Evolutionary conservation across 1,139 yeast genomes (phyloP).

Genomic region (Taiozyma sp.): DNA sequence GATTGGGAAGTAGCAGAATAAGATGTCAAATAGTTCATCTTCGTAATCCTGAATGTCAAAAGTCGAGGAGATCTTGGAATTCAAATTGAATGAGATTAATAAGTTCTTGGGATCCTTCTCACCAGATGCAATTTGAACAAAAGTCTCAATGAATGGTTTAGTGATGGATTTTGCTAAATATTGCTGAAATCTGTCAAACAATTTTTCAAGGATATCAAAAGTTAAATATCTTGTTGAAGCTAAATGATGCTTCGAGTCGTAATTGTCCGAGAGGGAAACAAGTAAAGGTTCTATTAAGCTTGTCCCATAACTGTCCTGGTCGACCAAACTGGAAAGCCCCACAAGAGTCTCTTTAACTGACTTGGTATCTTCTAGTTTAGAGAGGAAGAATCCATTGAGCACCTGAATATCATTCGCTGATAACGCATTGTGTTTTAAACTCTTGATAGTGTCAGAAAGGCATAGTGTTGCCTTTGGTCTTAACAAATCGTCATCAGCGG

Average conservation of each 20-base stretch:
- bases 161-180: constrained; percentile 22
- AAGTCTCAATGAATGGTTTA: constrained; percentile 47
- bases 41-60: constrained; percentile 38
- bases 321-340: constrained; percentile 51
- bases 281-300: constrained; percentile 35
- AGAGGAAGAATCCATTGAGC: constrained; percentile 56
- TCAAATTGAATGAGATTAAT: constrained; percentile 61
- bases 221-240: constrained; percentile 64
- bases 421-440: constrained; percentile 36
- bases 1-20: constrained; percentile 95
- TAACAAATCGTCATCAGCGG: constrained; percentile 58
- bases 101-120: constrained; percentile 94
- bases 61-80: constrained; percentile 41
- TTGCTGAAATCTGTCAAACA: constrained; percentile 28
- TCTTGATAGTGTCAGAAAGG: constrained; percentile 45
- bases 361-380: constrained; percentile 62
- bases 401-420: constrained; percentile 64
- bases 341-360: constrained; percentile 48
- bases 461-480: constrained; percentile 55
- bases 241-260: constrained; percentile 56
- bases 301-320: constrained; percentile 41
- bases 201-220: constrained; percentile 43
- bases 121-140: constrained; percentile 68
- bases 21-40: constrained; percentile 77
- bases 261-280: constrained; percentile 36